Conservation (phyloP, 495 filamentous ascomycete genomes). For the Lasiosphaeria miniovina region DNA sequence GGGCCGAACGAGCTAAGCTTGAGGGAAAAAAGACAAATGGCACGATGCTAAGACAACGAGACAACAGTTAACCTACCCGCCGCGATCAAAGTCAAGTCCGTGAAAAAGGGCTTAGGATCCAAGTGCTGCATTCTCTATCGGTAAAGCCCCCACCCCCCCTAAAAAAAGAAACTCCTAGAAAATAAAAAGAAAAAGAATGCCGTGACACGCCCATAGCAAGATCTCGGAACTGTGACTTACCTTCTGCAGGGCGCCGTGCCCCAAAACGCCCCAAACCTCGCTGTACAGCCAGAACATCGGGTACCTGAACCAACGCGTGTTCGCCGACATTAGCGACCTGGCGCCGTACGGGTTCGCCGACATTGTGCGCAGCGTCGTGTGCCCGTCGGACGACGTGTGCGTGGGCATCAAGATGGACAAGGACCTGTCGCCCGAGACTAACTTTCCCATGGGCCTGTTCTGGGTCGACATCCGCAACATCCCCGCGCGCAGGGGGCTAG, state of each 20-base stretch:
- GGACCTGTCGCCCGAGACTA: not conserved
- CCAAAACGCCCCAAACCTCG: not conserved
- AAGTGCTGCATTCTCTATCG: constrained; percentile 15
- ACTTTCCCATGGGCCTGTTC: not conserved
- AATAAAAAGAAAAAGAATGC: not conserved
- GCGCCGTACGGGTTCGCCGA: constrained; percentile 9
- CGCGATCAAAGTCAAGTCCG: not conserved
- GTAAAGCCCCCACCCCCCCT: not conserved
- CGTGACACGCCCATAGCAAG: not conserved
- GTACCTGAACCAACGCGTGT: constrained; percentile 12
- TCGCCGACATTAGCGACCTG: constrained; percentile 5
- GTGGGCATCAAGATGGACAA: constrained; percentile 3
- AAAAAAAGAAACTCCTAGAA: too few species aligned
- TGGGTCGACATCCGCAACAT: not conserved
- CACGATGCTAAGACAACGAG: not conserved
- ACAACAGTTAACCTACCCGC: not conserved
- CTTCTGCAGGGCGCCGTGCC: not conserved
- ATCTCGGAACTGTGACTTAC: not conserved
- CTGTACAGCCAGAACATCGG: not conserved
- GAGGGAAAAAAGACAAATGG: not conserved
- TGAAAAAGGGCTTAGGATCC: not conserved
- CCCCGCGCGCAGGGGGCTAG: not conserved
- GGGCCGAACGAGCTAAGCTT: not conserved
- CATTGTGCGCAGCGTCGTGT: constrained; percentile 14
- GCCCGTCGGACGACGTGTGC: constrained; percentile 7